Base-by-base conservation (phyloP, 2,329 filamentous ascomycete species). In the Erysiphe neolycopersici region DNA sequence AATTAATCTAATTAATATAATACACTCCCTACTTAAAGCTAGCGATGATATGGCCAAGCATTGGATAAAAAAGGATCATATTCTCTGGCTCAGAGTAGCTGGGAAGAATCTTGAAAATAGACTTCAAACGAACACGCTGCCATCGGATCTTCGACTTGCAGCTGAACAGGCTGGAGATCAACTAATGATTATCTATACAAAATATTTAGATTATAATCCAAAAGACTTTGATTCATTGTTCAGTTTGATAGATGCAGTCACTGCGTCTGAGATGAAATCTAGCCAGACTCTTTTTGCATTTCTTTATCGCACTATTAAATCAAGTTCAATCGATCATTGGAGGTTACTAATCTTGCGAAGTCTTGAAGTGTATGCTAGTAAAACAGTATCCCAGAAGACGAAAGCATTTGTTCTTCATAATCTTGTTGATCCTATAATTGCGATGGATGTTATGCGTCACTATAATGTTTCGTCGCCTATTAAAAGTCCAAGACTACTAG, bases 351-450 rank as follows among this genome's bases (percentile, higher is more conserved):
- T 95, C 37, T 71, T 87, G 53, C 78, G 81, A 44, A 92, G 84
- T 54, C 70, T 98, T 40, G 85, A 95, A 45, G 66, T 84, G 0
- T 98, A 94, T 57, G 76, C 80, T 6, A 72, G 76, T 42, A 82
- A 78, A 54, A 71, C 66, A 39, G 80, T 77, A 12, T 75, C 79
- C 0, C 89, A 94, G 59, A 85, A 79, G 62, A 81, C 82, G 38
- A 98, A 98, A 60, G 79, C 84, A 43, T 99, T 93, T 58, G 65
- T 91, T 32, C 75, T 98, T 56, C 83, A 83, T 56, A 76, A 93
- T 57, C 69, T 98, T 30, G 81, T 94, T 50, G 98, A 95, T 54
- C 91, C 89, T 0, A 92, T 95, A 35, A 72, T 99, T 44, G 85
- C 87, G 3, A 93, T 87, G 79, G 89, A 98, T 60, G 77, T 93